These are phyloP conservation scores for Brassica cretica DNA, from an alignment of 345 rosid genomes.

Conservation along the genomic window DNA sequence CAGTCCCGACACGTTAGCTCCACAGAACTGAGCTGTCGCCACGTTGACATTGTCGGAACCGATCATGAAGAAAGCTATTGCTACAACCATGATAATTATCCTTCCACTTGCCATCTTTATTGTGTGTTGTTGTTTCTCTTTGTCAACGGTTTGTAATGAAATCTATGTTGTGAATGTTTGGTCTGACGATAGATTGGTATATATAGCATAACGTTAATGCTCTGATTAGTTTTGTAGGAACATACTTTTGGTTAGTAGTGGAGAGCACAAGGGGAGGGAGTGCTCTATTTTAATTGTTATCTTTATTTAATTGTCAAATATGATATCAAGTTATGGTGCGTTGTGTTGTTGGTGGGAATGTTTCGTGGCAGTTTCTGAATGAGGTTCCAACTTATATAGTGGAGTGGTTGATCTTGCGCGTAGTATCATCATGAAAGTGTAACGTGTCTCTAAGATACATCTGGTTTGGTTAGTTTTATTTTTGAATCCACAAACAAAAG, in stretches of 20 bases:
- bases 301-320: not conserved
- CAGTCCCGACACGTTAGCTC: not conserved
- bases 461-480: too few species aligned
- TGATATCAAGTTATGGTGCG: not conserved
- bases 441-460: not conserved
- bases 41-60: not conserved
- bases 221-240: not conserved
- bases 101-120: not conserved
- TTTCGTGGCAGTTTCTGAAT: not conserved
- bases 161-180: not conserved
- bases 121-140: not conserved
- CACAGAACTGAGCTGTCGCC: not conserved
- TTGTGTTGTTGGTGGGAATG: not conserved
- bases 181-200: not conserved
- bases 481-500: too few species aligned
- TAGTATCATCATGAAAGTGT: not conserved
- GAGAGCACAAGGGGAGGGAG: not conserved
- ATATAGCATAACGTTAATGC: not conserved
- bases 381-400: not conserved
- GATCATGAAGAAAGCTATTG: not conserved
- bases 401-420: not conserved
- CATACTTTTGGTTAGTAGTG: not conserved
- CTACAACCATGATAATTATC: not conserved
- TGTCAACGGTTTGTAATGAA: not conserved
- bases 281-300: not conserved